Base-by-base conservation (phyloP, 2,329 filamentous ascomycete species). In the Salinomyces thailandicus region DNA sequence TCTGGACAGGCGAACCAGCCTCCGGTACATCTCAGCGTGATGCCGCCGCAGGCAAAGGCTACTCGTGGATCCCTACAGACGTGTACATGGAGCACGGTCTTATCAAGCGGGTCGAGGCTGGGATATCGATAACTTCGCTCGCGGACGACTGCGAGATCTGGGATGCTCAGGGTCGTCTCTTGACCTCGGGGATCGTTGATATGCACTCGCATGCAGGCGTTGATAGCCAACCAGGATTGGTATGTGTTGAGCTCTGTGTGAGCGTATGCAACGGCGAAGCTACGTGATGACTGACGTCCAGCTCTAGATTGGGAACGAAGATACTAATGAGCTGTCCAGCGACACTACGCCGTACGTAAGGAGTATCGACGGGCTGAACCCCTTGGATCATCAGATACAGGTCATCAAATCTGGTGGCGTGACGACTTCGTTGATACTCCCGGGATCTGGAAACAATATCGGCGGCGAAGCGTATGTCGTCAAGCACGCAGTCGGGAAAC, bases 341-440 rank as follows among this genome's bases (percentile, higher is more conserved):
- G 73, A 80, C 48, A 73, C 79, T 37, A 82, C 79, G 0, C 79
- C 79, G 0, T 83, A 74, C 51, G 76, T 79, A 5, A 72, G 78
- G 14, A 74, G 76, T 6, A 73, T 81, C 29, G 79, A 83, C 49
- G 73, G 68, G 2, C 60, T 84, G 22, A 69, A 79, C 47, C 73
- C 77, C 0, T 62, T 73, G 9, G 79, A 82, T 49, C 70, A 67
- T 11, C 77, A 81, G 47, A 70, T 81, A 8, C 68, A 77, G 44
- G 72, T 77, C 44, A 82, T 83, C 63, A 81, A 81, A 49, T 80
- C 76, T 1, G 79, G 79, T 5, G 79, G 79, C n/a, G 77, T 83
- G 0, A 83, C 79, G 0, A 80, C 77, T 0, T 77, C 72, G 16
- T 63, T 83, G 2, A 62, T 82, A 3, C 64, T 83, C 1, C 79